A percentile compares a stretch with the other conserved stretches of the same genome.
Evolutionary conservation across 441 rosid genomes (phyloP).

Genomic region (Populus hybrid): DNA sequence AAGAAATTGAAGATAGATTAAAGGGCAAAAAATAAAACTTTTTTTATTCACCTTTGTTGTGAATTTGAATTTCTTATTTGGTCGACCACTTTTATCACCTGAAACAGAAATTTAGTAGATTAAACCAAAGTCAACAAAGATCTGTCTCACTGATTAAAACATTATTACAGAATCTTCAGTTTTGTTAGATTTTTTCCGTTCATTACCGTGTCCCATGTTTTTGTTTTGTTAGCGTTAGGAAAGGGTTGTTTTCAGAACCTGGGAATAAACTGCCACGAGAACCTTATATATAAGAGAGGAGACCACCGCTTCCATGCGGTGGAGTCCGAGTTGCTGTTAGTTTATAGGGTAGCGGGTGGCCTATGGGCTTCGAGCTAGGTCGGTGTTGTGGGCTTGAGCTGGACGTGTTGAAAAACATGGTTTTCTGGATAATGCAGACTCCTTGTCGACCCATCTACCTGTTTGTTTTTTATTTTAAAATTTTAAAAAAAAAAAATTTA

Average conservation of each 20-base stretch:
- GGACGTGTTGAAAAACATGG: neutral
- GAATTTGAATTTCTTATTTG: slow-evolving; percentile 55
- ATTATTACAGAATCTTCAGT: neutral
- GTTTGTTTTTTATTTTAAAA: too few relatives aligned
- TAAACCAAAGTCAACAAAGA: neutral
- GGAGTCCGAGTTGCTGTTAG: neutral
- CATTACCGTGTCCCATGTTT: neutral
- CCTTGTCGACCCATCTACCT: too few relatives aligned
- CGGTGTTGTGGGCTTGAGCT: neutral
- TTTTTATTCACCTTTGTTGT: slow-evolving; percentile 42
- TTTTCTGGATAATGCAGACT: too few relatives aligned
- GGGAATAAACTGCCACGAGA: neutral
- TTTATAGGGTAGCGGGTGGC: too few relatives aligned
- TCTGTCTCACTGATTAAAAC: neutral
- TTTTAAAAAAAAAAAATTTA: too few relatives aligned
- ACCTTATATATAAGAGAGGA: neutral
- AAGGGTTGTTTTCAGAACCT: neutral
- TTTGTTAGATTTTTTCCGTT: neutral
- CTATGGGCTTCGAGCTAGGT: neutral
- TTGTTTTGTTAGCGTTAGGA: neutral
- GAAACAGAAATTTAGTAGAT: slow-evolving; percentile 3
- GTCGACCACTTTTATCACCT: slow-evolving; percentile 65
- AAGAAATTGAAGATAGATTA: neutral
- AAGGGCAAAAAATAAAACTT: neutral
- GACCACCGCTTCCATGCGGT: neutral